Evolutionary conservation across 768 basidiomycete genomes (phyloP), one percentile per base, ranked within the genome.

Genomic region (Boletellus ananiceps): DNA sequence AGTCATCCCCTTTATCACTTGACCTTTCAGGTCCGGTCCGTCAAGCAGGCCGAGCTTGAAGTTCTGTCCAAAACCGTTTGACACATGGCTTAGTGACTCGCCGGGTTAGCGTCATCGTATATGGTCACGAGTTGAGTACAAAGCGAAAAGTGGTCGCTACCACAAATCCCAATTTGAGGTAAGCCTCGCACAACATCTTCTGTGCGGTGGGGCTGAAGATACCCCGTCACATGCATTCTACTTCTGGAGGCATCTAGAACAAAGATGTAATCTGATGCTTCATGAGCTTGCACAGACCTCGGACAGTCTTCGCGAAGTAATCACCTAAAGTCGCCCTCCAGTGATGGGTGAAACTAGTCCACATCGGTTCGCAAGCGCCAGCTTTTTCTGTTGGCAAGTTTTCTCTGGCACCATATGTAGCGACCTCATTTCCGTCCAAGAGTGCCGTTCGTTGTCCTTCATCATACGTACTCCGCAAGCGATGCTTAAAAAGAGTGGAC

Each of bases 261-360:
- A 64, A 96, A 93, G 45, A 98, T 88, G 64, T 97, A 98, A 72
- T 96, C 94, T 94, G 39, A 19, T 25, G 40, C 12, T 32, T 46
- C 14, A 2, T 61, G 19, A 64, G 64, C 47, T 9, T 44, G 14
- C 12, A 31, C 1, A 18, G 8, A 15, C 29, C 16, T 40, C 8
- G 8, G 21, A 21, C n/a, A 32, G 37, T 46, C 23, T 38, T 35
- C 8, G 7, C 16, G 9, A 21, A 42, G 23, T 3, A 62, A 72
- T 52, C 57, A 87, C 92, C 92, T 62, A 94, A 63, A 3, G 86
- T 85, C 8, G 85, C 70, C 59, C 87, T 80, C 90, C 91, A 94
- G 60, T 84, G 84, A 65, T 89, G 81, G 0, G 94, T 92, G 60
- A 86, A 95, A 62, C 86, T 89, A 33, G 93, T 94, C 73, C 84